Evolutionary conservation across 192 early-diverging fungal species (phyloP).

Genomic region (Podila horticola): DNA sequence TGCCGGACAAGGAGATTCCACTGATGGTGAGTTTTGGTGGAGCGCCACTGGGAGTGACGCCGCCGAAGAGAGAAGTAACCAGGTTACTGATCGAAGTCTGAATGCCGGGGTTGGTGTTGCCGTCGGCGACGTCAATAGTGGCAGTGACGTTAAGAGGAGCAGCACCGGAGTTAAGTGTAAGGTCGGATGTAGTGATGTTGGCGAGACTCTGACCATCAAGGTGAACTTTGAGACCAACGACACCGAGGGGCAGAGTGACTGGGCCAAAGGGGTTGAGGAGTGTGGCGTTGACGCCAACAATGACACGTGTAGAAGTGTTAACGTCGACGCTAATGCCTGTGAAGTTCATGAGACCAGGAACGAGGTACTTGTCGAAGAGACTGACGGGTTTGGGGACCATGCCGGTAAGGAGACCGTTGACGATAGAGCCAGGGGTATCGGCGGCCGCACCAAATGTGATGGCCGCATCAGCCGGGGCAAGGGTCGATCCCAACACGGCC

Average conservation of each 20-base stretch:
- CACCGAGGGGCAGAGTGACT: constrained; percentile 14
- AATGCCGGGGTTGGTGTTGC: constrained; percentile 21
- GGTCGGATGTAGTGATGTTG: constrained; percentile 24
- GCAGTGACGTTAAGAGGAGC: constrained; percentile 35
- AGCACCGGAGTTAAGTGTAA: constrained; percentile 16
- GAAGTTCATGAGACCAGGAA: constrained; percentile 46
- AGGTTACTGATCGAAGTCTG: constrained; percentile 34
- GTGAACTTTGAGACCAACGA: constrained; percentile 13
- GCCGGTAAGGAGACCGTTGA: constrained; percentile 20
- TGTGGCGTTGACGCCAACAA: constrained; percentile 17
- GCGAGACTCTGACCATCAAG: constrained; percentile 34
- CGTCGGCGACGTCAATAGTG: constrained; percentile 34
- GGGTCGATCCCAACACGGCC: constrained; percentile 22
- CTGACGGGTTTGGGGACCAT: constrained; percentile 47
- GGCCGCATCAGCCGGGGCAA: constrained; percentile 44
- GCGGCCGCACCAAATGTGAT: constrained; percentile 23
- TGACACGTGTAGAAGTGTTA: constrained; percentile 29
- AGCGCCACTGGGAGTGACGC: constrained; percentile 32
- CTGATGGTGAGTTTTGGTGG: constrained; percentile 23
- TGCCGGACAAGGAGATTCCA: constrained; percentile 9
- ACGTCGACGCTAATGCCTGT: constrained; percentile 15
- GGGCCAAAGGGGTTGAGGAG: constrained; percentile 38
- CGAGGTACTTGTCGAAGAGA: constrained; percentile 37
- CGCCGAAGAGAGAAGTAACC: constrained; percentile 34
- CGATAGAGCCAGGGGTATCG: constrained; percentile 36